Conservation (phyloP, 2,329 filamentous ascomycete genomes). For the Colletotrichum caudatum region DNA sequence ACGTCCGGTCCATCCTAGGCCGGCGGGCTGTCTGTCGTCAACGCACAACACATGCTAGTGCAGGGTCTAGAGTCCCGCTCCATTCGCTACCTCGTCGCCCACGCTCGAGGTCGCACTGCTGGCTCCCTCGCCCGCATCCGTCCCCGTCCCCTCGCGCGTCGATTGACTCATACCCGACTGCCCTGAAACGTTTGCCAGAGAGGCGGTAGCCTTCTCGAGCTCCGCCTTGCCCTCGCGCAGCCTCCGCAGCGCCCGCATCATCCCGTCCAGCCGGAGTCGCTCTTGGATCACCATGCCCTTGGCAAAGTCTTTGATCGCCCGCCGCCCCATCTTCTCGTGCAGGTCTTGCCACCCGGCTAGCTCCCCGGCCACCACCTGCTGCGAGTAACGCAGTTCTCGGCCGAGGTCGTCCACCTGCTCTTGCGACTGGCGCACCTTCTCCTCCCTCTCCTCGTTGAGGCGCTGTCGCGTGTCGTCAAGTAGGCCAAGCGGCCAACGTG, state of each 20-base stretch:
- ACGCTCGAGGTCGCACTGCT: constrained; percentile 23
- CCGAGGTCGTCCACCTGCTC: constrained; percentile 80
- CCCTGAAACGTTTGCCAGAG: constrained; percentile 34
- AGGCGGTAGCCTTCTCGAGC: constrained; percentile 23
- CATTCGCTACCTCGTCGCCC: constrained; percentile 33
- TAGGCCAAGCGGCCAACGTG: constrained; percentile 83
- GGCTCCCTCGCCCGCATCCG: constrained; percentile 37
- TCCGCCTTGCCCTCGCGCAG: constrained; percentile 53
- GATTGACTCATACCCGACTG: constrained; percentile 38
- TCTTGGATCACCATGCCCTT: constrained; percentile 84
- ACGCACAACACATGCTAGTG: constrained; percentile 7
- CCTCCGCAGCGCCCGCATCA: constrained; percentile 82
- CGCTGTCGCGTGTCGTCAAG: constrained; percentile 89
- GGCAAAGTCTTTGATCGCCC: constrained; percentile 81
- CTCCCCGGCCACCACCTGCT: constrained; percentile 92
- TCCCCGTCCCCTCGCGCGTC: constrained; percentile 25
- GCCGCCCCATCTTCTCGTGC: constrained; percentile 80
- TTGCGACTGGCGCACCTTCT: constrained; percentile 78
- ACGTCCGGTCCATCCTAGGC: constrained; percentile 16
- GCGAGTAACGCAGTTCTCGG: constrained; percentile 88
- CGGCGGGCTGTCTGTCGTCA: constrained; percentile 4
- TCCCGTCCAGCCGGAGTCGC: constrained; percentile 80
- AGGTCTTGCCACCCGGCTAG: constrained; percentile 94
- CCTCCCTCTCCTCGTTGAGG: constrained; percentile 85
- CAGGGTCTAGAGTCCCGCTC: constrained; percentile 20